Evolutionary conservation across 2,329 filamentous ascomycete species (phyloP).

Genomic region (Pyricularia grisea): DNA sequence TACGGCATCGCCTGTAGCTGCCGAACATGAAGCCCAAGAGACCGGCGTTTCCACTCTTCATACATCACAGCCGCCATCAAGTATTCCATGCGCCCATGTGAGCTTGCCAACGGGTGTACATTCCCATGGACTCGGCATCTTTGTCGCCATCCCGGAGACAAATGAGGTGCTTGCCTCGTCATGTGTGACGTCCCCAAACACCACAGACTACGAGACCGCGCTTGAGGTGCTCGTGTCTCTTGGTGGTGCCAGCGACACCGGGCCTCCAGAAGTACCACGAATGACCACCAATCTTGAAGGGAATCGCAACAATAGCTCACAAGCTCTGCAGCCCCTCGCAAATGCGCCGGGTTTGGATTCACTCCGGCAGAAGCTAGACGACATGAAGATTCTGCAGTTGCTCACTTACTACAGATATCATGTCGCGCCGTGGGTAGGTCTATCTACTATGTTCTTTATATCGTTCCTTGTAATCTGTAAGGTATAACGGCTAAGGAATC

Average conservation of each 20-base stretch:
- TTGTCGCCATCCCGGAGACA: background rate
- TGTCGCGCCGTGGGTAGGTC: slow-evolving; percentile 32
- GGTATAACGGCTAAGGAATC: background rate
- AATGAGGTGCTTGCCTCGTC: background rate
- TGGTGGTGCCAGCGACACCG: background rate
- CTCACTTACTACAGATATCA: slow-evolving; percentile 34
- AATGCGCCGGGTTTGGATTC: background rate
- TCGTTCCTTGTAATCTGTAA: background rate
- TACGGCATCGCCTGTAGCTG: background rate
- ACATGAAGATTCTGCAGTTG: slow-evolving; percentile 13
- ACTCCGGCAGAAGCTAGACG: background rate
- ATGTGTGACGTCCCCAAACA: background rate
- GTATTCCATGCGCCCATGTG: background rate
- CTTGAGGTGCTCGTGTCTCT: background rate
- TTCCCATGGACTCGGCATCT: background rate
- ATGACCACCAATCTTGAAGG: background rate
- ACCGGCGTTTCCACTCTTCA: background rate
- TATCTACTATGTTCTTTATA: background rate
- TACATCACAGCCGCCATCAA: too few species aligned
- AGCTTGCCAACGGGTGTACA: background rate
- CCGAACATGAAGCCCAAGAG: background rate
- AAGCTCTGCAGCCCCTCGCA: background rate
- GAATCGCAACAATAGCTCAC: background rate
- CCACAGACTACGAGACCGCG: background rate
- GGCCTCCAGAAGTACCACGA: background rate